Evolutionary conservation across 192 early-diverging fungal species (phyloP), one percentile per base, ranked within the genome.

Genomic region (Dimargaris xerosporica): DNA sequence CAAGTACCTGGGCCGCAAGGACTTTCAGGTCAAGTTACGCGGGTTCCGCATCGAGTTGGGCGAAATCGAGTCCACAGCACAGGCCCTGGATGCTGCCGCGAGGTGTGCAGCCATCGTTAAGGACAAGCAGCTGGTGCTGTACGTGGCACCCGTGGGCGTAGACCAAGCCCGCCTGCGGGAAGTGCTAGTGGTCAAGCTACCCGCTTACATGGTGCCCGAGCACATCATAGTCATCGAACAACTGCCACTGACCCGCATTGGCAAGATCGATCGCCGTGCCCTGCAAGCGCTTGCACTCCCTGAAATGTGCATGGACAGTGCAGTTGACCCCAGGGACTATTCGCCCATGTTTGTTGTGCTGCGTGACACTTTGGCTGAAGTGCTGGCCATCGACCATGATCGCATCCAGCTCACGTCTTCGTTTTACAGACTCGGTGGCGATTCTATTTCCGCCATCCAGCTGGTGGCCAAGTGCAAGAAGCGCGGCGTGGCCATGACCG

Each of bases 361-460:
- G 15, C 30, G 56, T 0, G 17, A 41, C 2, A 13, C 56, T 6
- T 23, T 59, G 56, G 56, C 41, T 13, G 23, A 16, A 4, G 23
- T 34, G 0, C 41, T 59, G 13, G 19, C 19, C 16, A 42, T 59
- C 9, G 34, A 59, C 12, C 10, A 28, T 19, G 19, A 15, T 3
- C 34, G 16, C 31, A 34, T 59, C 2, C 13, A n/a, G 19, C 56
- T 34, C 3, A 39, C 56, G 1, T 6, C 5, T 29, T 39, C 56
- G 13, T 59, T 59, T 29, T 29, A 28, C 39, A 28, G 19, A 23
- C 23, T 59, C 10, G 56, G 56, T 15, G 56, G 56, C 9, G 56
- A 59, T 39, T 59, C 56, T 17, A 59, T 59, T 19, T 59, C 56
- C 15, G 56, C 56, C 56, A 59, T 59, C 56, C 56, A 39, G 31